Base-by-base conservation (phyloP, 805 yeast species). In the Brettanomyces bruxellensis region DNA sequence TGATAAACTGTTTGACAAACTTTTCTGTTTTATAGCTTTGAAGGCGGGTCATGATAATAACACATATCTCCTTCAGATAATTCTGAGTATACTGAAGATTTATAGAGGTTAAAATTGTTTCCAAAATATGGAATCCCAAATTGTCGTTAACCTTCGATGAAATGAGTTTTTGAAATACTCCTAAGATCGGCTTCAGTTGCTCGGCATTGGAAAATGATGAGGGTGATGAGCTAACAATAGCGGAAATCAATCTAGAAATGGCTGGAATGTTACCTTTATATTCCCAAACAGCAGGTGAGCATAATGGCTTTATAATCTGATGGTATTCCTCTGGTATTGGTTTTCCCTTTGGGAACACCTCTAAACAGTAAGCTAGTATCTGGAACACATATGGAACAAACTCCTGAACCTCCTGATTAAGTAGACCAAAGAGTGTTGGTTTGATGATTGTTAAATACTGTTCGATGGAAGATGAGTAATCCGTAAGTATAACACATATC, bases 211-310 rank as follows among this genome's bases (percentile, higher is more conserved):
- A 64, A 51, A 76, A 75, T 1, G 64, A 57, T 3, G 57, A 42
- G 2, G 76, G 69, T 43, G 73, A 73, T 41, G 75, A 78, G 40
- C 64, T 64, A 34, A 84, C 66, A 22, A 91, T 80, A 5, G 87
- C 80, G 46, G 79, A 75, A 37, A 93, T 68, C 44, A 93, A 69
- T 55, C 96, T 77, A 0, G 95, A 83, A 22, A 91, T 78, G 2
- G 96, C 97, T 2, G 99, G 99, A 34, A 91, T 80, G 55, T 91
- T 93, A 13, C 98, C 99, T 52, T 81, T 75, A 50, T 77, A 78
- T 62, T 93, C 98, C 99, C 99, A 93, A 35, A 90, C 82, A 5
- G 79, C 63, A n/a, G 98, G 97, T 1, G 95, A 78, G 55, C 93
- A 70, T 40, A 93, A 68, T 1, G 99, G 98, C 52, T 80, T 80